Base-by-base conservation (phyloP, 805 yeast genomes). In the Ogataea minuta region DNA sequence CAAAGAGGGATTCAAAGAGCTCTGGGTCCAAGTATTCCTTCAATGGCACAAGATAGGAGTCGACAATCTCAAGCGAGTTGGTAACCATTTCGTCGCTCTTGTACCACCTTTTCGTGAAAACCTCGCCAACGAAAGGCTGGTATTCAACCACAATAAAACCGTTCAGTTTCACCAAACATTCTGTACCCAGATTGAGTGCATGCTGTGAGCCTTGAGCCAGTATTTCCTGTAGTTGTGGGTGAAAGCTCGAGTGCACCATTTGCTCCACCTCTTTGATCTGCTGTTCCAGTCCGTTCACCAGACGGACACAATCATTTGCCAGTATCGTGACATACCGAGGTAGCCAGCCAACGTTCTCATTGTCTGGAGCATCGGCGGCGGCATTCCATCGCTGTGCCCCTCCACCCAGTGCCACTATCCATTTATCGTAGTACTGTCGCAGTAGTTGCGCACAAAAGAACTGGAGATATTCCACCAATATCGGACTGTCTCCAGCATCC, bases 401-500 rank as follows among this genome's bases (percentile, higher is more conserved):
- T 7, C 41, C 38, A 9, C 49, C 48, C 21, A 58, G 30, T 4
- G 44, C 36, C 8, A 23, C 23, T 7, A 39, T 23, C 62, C 62
- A 59, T 23, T 31, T 20, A 16, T 50, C 50, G 36, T 51, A 45
- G 25, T 39, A 54, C n/a, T 36, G 37, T 15, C 41, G 46, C 39
- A 59, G 29, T n/a, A 51, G 38, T 13, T 53, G 54, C 28, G 27
- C 36, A 16, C 53, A 45, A 37, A 59, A 52, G 36, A 46, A 56
- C 14, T 39, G 27, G 27, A 59, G 36, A 37, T 53, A 59, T 32
- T 53, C 51, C 14, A 54, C 30, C 25, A 58, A 36, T 1, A 55
- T 60, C 24, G 54, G 53, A 17, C 59, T 51, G 44, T 56, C 62
- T 7, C 58, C 57, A n/a, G 62, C 52, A 25, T 72, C 72, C 39